Evolutionary conservation across 306 rosid genomes (phyloP), one percentile per base, ranked within the genome.

Genomic region (Oxytropis ochrocephala): DNA sequence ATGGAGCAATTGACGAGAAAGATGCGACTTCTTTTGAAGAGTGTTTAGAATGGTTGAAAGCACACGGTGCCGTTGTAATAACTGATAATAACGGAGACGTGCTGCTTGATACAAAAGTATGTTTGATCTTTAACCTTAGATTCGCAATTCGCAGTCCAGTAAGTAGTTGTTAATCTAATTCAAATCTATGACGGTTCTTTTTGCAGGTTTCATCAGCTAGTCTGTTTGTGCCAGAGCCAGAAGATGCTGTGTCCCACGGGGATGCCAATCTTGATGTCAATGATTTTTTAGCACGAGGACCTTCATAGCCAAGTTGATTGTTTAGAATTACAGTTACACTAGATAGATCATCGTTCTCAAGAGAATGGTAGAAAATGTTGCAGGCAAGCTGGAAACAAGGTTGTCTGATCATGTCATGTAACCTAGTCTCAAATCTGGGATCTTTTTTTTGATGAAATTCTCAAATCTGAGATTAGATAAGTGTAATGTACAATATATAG

Each of bases 231-330:
- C 99, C 99, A 2, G 97, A 95, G 80, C 91, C 95, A 0, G 99
- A 91, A 55, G 97, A 91, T 58, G 99, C 91, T 0, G 99, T 91
- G 77, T 70, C 96, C 43, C 99, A 95, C 46, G 99, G 99, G 58
- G 99, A 95, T 39, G 85, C 95, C 59, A 87, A 79, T 78, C 97
- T 95, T 7, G 99, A 89, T 7, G 96, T 95, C 54, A 86, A 95
- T 50, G 99, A 95, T 64, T 95, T 95, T 76, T 83, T 95, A 9
- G 90, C 99, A 7, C 75, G 91, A 63, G 82, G 92, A 68, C 46
- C 82, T 21, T 85, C 79, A 30, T 86, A 87, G 73, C 55, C 14
- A 75, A 59, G 69, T 62, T 72, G 64, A 57, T 35, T 66, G 54
- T 77, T 56, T 56, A 58, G 46, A 50, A 50, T 50, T 17, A 50